phyloP scores from a whole-genome alignment of 805 yeast species.

The Lachancea lanzarotensis region DNA sequence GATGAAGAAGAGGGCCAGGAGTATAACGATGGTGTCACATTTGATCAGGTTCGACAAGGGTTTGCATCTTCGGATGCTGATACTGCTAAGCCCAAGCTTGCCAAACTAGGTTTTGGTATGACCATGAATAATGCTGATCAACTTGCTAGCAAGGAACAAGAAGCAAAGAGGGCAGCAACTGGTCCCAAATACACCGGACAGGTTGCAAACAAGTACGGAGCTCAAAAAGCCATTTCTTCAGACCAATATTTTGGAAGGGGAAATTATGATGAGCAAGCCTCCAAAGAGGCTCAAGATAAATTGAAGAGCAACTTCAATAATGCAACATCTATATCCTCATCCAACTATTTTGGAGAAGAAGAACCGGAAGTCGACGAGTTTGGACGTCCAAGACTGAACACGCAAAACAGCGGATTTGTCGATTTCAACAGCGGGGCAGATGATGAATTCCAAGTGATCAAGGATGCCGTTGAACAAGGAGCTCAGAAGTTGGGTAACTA shows the following conservation, averaged over 20 bases:
- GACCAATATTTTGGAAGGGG: conserved; percentile 93
- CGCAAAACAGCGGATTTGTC: conserved; percentile 38
- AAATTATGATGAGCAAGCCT: conserved; percentile 67
- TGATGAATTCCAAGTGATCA: conserved; percentile 82
- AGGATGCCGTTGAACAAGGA: conserved; percentile 90
- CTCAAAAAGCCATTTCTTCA: conserved; percentile 90
- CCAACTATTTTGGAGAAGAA: conserved; percentile 81
- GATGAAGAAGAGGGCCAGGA: conserved; percentile 10
- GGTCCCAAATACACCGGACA: conserved; percentile 67
- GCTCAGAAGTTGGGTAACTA: conserved; percentile 82
- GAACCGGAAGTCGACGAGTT: conserved; percentile 33
- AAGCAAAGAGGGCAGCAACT: conserved; percentile 37
- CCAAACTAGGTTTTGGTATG: conserved; percentile 89
- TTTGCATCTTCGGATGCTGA: conserved; percentile 30
- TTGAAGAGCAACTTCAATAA: conserved; percentile 67
- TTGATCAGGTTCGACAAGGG: conserved; percentile 16
- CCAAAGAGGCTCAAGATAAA: conserved; percentile 75
- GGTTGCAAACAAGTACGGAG: conserved; percentile 71
- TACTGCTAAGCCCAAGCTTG: conserved; percentile 60
- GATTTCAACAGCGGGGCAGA: conserved; percentile 70
- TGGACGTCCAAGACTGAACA: conserved; percentile 22
- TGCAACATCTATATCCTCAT: conserved; percentile 86
- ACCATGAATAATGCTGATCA: conserved; percentile 52
- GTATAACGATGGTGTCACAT: conserved; percentile 14
- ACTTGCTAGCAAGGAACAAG: conserved; percentile 37